A percentile compares a stretch with the other conserved stretches of the same genome.
These are phyloP conservation scores for Citrus sp. DNA, from an alignment of 345 rosid genomes.

Conservation along the genomic window DNA sequence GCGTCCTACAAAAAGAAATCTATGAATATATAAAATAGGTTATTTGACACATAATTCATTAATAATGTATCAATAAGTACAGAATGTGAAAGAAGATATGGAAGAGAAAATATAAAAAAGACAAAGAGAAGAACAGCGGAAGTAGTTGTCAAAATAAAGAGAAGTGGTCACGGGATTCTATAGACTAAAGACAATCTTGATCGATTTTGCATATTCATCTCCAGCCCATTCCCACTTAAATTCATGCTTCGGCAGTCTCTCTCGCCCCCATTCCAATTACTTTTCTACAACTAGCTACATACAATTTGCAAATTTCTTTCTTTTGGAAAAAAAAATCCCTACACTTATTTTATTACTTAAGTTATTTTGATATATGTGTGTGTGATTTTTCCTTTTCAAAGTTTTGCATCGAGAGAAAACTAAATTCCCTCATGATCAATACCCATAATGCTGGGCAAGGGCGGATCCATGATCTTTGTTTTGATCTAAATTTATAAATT, in stretches of 20 bases:
- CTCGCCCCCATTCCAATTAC: slow-evolving; percentile 23
- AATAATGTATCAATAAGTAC: not conserved
- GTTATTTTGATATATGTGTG: too few relatives aligned
- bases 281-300: slow-evolving; percentile 7
- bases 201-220: not conserved
- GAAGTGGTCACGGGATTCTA: slow-evolving; percentile 60
- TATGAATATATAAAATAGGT: too few relatives aligned
- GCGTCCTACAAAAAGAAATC: not conserved
- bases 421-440: too few relatives aligned
- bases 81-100: slow-evolving; percentile 1
- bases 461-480: too few relatives aligned
- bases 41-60: too few relatives aligned
- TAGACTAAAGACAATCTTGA: slow-evolving; percentile 20
- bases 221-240: slow-evolving; percentile 13
- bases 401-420: too few relatives aligned
- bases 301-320: too few relatives aligned
- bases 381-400: too few relatives aligned
- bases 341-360: too few relatives aligned
- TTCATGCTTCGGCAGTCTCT: not conserved
- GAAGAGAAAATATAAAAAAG: not conserved
- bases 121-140: not conserved
- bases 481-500: too few relatives aligned
- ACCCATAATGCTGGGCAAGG: too few relatives aligned
- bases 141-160: slow-evolving; percentile 22
- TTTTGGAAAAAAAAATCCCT: too few relatives aligned